A percentile compares a stretch with the other conserved stretches of the same genome.
Conservation (phyloP, 441 rosid species). For the Corymbia citriodora region DNA sequence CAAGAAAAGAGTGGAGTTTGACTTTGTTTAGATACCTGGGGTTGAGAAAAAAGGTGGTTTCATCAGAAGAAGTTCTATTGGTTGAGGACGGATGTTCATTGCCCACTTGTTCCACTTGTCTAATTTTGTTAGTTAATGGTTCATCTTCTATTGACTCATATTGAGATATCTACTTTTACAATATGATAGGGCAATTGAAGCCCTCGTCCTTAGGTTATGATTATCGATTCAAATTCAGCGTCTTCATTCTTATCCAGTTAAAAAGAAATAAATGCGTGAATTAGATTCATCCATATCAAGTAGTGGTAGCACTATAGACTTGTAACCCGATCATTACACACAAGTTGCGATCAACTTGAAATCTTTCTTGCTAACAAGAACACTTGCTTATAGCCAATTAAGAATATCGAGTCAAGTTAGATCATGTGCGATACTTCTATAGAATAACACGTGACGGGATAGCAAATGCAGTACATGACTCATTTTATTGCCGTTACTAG, state of each 20-base stretch:
- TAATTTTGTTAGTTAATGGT: not conserved
- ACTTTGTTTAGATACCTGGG: constrained; percentile 4
- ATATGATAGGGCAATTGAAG: not conserved
- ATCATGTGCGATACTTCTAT: not conserved
- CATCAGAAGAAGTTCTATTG: constrained; percentile 5
- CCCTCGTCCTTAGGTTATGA: not conserved
- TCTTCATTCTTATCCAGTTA: not conserved
- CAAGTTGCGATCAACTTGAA: not conserved
- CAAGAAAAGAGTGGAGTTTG: constrained; percentile 6
- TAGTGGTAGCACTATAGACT: not conserved
- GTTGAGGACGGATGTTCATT: constrained; percentile 12
- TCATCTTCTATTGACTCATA: not conserved
- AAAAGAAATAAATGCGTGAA: not conserved
- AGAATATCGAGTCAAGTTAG: not conserved
- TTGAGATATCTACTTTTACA: not conserved
- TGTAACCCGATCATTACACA: not conserved
- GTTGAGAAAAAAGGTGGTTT: not conserved
- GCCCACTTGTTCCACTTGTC: not conserved
- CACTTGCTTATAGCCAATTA: not conserved
- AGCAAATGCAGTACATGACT: not conserved
- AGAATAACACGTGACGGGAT: not conserved
- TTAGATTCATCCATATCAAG: not conserved
- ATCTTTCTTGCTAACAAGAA: not conserved
- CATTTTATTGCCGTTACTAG: not conserved
- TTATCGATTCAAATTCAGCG: not conserved